phyloP scores from a whole-genome alignment of 78 protist species.

The Dictyostelium purpureum region DNA sequence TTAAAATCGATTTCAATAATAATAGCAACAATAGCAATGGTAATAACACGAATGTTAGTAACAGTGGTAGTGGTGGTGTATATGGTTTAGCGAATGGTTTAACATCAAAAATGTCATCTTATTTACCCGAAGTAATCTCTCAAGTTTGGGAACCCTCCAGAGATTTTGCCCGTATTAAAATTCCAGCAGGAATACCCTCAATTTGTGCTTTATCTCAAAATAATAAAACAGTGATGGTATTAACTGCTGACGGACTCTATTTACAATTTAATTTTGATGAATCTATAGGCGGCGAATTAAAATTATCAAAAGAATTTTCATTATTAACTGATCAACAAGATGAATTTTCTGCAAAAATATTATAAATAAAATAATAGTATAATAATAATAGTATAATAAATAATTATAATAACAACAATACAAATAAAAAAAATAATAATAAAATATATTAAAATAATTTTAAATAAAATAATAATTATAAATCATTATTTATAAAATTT shows the following conservation, averaged over 20 bases:
- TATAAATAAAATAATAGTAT: too few species aligned
- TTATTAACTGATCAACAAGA: constrained; percentile 20
- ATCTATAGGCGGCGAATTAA: constrained; percentile 80
- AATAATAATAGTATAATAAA: too few species aligned
- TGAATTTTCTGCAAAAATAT: constrained; percentile 4
- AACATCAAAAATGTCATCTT: neutral
- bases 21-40: neutral
- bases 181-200: constrained; percentile 61
- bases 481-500: too few species aligned
- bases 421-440: too few species aligned
- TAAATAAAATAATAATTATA: too few species aligned
- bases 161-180: constrained; percentile 73
- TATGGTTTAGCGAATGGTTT: neutral
- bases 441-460: too few species aligned
- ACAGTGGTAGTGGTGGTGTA: neutral
- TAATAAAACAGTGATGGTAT: constrained; percentile 57
- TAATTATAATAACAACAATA: too few species aligned
- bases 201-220: constrained; percentile 64
- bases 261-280: constrained; percentile 72
- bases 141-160: constrained; percentile 79
- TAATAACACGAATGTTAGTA: neutral
- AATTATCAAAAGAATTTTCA: constrained; percentile 39
- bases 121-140: constrained; percentile 56
- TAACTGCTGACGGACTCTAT: constrained; percentile 72
- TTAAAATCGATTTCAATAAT: constrained; percentile 51